A percentile compares a stretch with the other conserved stretches of the same genome.
These are phyloP conservation scores for Neonectria coccinea DNA, from an alignment of 2,329 filamentous ascomycete species.

Conservation along the genomic window DNA sequence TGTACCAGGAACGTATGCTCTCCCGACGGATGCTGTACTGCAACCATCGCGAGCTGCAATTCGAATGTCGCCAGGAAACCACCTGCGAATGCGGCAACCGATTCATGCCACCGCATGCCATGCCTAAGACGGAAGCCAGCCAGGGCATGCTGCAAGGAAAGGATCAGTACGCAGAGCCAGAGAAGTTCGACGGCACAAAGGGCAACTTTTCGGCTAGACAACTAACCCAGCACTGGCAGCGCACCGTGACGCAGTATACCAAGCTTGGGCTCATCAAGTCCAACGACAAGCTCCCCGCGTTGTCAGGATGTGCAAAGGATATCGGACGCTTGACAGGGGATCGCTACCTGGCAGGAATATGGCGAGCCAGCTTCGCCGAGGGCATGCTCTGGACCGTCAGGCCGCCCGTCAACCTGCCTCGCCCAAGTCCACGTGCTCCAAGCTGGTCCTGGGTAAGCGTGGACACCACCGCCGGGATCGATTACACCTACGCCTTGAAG, in stretches of 20 bases:
- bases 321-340: constrained; percentile 4
- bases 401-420: neutral
- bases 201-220: neutral
- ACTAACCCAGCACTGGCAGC: constrained; percentile 11
- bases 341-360: constrained; percentile 14
- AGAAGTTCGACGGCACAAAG: constrained; percentile 1
- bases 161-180: neutral
- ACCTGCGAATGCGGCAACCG: constrained; percentile 30
- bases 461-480: constrained; percentile 3
- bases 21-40: constrained; percentile 38
- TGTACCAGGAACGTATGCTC: constrained; percentile 40
- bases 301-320: constrained; percentile 15
- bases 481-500: constrained; percentile 7
- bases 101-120: constrained; percentile 5
- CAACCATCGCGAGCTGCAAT: constrained; percentile 29
- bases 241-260: constrained; percentile 8
- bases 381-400: constrained; percentile 17
- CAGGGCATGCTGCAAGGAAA: constrained; percentile 1
- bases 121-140: neutral
- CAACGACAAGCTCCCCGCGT: constrained; percentile 13
- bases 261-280: constrained; percentile 10
- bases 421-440: constrained; percentile 5
- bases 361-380: constrained; percentile 3
- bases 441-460: constrained; percentile 25
- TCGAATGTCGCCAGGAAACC: constrained; percentile 28